phyloP scores from a whole-genome alignment of 2,329 filamentous ascomycete species.

The Cytospora schulzeri region DNA sequence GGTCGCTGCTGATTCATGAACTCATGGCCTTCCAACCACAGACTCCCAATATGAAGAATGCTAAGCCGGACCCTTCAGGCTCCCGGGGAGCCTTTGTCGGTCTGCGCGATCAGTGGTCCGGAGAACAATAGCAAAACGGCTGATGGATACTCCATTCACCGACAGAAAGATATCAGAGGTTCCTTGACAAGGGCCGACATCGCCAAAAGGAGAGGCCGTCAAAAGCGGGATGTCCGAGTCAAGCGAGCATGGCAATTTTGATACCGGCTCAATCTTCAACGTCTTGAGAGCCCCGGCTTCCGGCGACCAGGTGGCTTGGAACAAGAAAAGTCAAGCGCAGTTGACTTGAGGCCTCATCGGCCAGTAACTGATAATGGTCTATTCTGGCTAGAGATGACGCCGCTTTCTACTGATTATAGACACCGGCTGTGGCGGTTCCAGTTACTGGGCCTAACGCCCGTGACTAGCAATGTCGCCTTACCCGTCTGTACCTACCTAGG shows the following conservation, averaged over 20 bases:
- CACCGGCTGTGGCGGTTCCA: slow-evolving; percentile 6
- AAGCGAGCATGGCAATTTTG: slow-evolving; percentile 7
- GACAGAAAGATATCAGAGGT: slow-evolving; percentile 9
- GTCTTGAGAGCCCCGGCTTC: neutral
- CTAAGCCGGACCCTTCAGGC: slow-evolving; percentile 15
- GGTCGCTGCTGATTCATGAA: slow-evolving; percentile 13
- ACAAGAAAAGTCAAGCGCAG: slow-evolving; percentile 3
- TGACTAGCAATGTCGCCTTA: slow-evolving; percentile 10
- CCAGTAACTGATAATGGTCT: neutral
- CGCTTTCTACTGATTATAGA: neutral
- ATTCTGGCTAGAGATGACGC: slow-evolving; percentile 6
- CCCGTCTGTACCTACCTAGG: slow-evolving; percentile 2
- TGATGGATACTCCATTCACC: slow-evolving; percentile 5
- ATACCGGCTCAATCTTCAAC: slow-evolving; percentile 5
- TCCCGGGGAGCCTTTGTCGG: slow-evolving; percentile 1
- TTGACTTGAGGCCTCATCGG: slow-evolving; percentile 9
- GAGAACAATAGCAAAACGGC: neutral
- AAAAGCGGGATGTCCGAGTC: slow-evolving; percentile 8
- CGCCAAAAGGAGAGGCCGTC: slow-evolving; percentile 9
- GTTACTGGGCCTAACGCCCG: slow-evolving; percentile 5
- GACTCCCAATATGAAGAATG: slow-evolving; percentile 13
- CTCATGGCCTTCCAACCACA: slow-evolving; percentile 15
- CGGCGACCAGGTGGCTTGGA: neutral
- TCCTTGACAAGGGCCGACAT: slow-evolving; percentile 7
- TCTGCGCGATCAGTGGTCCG: slow-evolving; percentile 2